Evolutionary conservation across 163 green algal genomes (phyloP).

Genomic region (Volvox carteri): DNA sequence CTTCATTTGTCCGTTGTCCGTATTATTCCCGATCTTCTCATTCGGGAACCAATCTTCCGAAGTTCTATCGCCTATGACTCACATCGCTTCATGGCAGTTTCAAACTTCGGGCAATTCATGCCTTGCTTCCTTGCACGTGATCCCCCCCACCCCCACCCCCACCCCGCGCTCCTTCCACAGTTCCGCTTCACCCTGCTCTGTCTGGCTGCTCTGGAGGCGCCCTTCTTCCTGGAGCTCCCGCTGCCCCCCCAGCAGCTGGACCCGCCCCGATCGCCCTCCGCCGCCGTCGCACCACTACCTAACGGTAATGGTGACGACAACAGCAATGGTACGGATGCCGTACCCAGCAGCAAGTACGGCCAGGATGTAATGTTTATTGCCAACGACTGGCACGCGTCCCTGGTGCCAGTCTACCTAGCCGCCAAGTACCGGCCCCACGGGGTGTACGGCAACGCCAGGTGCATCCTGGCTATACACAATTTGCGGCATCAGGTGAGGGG

Average conservation of each 20-base stretch:
- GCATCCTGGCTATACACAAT: slow-evolving; percentile 84
- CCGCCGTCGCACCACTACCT: neutral
- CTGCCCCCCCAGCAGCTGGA: slow-evolving; percentile 46
- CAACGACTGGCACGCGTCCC: slow-evolving; percentile 81
- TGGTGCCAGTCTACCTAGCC: slow-evolving; percentile 85
- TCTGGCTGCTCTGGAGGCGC: slow-evolving; percentile 83
- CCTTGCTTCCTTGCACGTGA: no score
- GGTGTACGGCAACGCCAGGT: slow-evolving; percentile 76
- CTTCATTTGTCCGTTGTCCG: no score
- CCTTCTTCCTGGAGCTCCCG: slow-evolving; percentile 70
- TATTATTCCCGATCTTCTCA: no score
- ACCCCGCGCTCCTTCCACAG: slow-evolving; percentile 61
- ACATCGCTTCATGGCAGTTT: no score
- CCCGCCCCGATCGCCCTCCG: neutral
- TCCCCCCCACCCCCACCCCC: neutral
- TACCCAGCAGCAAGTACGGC: slow-evolving; percentile 59
- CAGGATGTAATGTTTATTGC: slow-evolving; percentile 80
- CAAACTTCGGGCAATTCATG: no score
- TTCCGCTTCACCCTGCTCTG: slow-evolving; percentile 85
- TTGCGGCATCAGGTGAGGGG: slow-evolving; percentile 76
- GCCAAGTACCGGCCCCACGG: slow-evolving; percentile 80
- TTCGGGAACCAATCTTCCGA: no score
- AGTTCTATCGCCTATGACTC: no score
- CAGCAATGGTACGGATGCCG: neutral
- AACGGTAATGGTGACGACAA: neutral